Percentiles rank a stretch among this genome's conserved stretches.
Evolutionary conservation across 306 rosid genomes (phyloP).

Genomic region (Urtica urens): DNA sequence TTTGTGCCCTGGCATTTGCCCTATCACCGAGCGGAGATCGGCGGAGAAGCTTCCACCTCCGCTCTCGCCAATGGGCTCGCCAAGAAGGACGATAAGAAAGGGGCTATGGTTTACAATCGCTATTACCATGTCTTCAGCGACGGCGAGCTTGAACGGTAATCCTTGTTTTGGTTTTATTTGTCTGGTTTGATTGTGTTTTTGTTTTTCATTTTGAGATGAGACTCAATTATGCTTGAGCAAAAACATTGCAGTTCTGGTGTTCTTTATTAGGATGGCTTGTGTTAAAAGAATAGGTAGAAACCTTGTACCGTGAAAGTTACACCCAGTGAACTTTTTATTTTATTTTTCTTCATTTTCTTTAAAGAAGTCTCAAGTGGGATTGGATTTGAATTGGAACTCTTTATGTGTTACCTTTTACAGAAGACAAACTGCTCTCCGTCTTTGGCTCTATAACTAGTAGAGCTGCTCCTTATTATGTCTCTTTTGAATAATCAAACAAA

Average conservation of each 20-base stretch:
- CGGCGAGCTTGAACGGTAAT: conserved; percentile 96
- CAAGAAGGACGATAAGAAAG: conserved; percentile 76
- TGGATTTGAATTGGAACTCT: too few species aligned
- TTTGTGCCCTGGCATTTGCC: conserved; percentile 98
- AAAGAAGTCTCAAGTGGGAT: too few species aligned
- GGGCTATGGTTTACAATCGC: conserved; percentile 77
- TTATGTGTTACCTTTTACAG: too few species aligned
- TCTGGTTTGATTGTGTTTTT: not conserved
- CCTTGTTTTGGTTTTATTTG: conserved; percentile 1
- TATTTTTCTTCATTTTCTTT: too few species aligned
- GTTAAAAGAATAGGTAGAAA: too few species aligned
- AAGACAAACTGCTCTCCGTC: not conserved
- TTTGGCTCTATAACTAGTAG: not conserved
- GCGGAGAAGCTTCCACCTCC: conserved; percentile 74
- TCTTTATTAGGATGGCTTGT: too few species aligned
- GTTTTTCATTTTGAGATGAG: not conserved
- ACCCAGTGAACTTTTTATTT: too few species aligned
- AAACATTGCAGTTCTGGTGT: too few species aligned
- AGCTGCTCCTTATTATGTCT: not conserved
- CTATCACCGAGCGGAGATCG: conserved; percentile 86
- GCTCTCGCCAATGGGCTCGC: conserved; percentile 87
- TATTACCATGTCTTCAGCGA: conserved; percentile 90
- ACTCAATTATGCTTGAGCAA: too few species aligned
- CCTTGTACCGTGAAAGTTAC: too few species aligned
- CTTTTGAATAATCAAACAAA: too few species aligned